Evolutionary conservation across 345 rosid genomes (phyloP).

Genomic region (Populus simonii): DNA sequence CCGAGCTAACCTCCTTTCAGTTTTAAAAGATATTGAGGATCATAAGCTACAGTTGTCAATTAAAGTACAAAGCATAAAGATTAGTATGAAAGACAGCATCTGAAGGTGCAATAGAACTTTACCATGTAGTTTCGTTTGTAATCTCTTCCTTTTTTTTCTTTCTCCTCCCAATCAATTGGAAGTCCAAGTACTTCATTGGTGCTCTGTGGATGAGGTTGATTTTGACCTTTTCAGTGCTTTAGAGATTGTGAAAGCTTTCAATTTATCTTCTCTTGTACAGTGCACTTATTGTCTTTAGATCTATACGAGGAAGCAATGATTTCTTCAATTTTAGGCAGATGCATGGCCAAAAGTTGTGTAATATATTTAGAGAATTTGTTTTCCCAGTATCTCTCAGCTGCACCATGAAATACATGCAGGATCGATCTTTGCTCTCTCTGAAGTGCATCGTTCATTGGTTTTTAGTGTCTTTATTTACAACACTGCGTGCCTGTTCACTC

Average conservation of each 20-base stretch:
- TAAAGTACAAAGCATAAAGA: slow-evolving; percentile 46
- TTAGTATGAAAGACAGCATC: slow-evolving; percentile 44
- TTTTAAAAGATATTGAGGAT: slow-evolving; percentile 50
- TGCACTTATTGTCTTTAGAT: not conserved
- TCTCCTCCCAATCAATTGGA: not conserved
- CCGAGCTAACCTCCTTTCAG: slow-evolving; percentile 45
- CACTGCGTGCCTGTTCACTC: too few species aligned
- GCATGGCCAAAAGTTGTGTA: not conserved
- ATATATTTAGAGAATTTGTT: not conserved
- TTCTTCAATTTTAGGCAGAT: not conserved
- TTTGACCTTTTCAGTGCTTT: not conserved
- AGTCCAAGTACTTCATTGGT: not conserved
- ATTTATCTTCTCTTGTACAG: not conserved
- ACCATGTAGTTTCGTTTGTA: not conserved
- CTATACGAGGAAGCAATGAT: not conserved
- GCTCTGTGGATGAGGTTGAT: not conserved
- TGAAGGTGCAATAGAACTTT: slow-evolving; percentile 9
- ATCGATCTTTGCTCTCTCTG: not conserved
- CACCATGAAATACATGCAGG: not conserved
- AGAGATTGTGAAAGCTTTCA: not conserved
- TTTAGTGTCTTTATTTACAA: too few species aligned
- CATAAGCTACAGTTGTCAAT: slow-evolving; percentile 51
- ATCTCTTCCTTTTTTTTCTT: not conserved
- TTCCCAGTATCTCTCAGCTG: not conserved
- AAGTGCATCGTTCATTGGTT: too few species aligned